phyloP scores from a whole-genome alignment of 768 basidiomycete species.

The Tulasnella sp. region DNA sequence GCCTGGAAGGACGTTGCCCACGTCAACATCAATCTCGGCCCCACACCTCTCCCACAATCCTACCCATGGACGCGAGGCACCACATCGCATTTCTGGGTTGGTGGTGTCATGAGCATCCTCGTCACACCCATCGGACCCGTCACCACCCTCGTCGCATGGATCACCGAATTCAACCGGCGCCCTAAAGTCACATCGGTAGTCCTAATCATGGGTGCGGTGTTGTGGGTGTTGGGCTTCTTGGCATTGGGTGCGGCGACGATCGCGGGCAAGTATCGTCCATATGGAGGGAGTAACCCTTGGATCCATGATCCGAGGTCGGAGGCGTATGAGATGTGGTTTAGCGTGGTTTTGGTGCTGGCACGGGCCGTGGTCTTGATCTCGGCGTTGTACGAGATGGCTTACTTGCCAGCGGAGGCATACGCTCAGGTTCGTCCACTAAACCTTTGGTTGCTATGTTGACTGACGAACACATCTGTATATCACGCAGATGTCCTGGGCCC shows the following conservation, averaged over 20 bases:
- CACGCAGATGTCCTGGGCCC: slow-evolving; percentile 2
- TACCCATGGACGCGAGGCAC: slow-evolving; percentile 8
- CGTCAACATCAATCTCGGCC: slow-evolving; percentile 9
- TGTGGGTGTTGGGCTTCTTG: slow-evolving; percentile 6
- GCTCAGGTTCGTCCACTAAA: background rate
- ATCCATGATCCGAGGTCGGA: background rate
- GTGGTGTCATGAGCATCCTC: background rate
- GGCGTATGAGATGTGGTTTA: background rate
- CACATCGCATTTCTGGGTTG: background rate
- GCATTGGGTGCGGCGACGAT: background rate
- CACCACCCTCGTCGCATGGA: slow-evolving; percentile 5
- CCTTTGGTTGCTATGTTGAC: background rate
- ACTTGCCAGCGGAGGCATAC: slow-evolving; percentile 8
- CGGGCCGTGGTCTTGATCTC: background rate
- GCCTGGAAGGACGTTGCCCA: slow-evolving; percentile 12
- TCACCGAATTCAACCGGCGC: background rate
- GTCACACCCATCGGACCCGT: slow-evolving; percentile 10
- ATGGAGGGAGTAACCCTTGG: background rate
- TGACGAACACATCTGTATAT: background rate
- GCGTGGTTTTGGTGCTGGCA: background rate
- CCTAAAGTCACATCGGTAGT: background rate
- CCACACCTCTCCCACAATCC: background rate
- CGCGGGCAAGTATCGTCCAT: background rate
- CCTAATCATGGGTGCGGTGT: background rate
- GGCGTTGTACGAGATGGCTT: slow-evolving; percentile 5